Evolutionary conservation across 2,329 filamentous ascomycete species (phyloP), one percentile per base, ranked within the genome.

Genomic region (Fusarium devonianum): DNA sequence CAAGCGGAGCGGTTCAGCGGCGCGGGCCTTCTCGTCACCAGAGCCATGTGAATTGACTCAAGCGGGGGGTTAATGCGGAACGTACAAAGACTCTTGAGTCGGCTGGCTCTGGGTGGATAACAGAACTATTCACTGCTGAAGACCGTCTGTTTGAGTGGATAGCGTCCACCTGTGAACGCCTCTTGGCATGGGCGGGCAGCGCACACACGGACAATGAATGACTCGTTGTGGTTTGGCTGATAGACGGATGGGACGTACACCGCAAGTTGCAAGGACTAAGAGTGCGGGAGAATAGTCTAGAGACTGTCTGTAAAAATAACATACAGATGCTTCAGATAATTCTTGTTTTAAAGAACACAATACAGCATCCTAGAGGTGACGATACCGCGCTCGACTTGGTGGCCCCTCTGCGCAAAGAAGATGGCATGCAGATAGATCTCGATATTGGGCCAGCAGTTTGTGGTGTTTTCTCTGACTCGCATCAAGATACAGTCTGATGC

Each of bases 21-120:
- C 33, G 50, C 45, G 55, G 50, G 40, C 55, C 44, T 56, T 55
- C n/a, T 23, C 19, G 32, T 35, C 50, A 47, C 30, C 37, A 51
- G n/a, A n/a, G 50, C 54, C 40, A 51, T 32, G 37, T 2, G 23
- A 13, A 11, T 51, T 56, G 55, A 55, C 36, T 43, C 33, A 28
- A n/a, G 33, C 50, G 33, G 40, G 44, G 49, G n/a, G n/a, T n/a
- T n/a, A n/a, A 32, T 13, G 29, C 22, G 29, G n/a, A n/a, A 43
- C 25, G 16, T 28, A 25, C 12, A 42, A 10, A 8, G 29, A 19
- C 9, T 26, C 40, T 25, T 43, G 40, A 35, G 35, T 35, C 40
- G 22, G 14, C 21, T 13, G 11, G 18, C 12, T 10, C 7, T 13
- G 17, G 16, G 26, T 14, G 7, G 10, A 11, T 5, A 14, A 4